phyloP scores from a whole-genome alignment of 768 basidiomycete genomes.

The Cystofilobasidium macerans region DNA sequence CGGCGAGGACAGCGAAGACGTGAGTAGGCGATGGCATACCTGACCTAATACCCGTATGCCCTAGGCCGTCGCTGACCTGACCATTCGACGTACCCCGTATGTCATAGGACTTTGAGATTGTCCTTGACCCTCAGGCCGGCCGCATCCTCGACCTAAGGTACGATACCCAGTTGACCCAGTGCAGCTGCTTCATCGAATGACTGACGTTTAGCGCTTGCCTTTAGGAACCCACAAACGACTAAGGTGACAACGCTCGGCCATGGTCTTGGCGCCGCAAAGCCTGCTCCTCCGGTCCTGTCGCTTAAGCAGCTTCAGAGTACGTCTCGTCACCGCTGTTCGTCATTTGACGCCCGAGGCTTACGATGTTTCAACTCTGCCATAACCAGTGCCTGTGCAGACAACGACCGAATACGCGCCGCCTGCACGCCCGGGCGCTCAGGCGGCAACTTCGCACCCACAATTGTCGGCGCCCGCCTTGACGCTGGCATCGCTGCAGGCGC shows the following conservation, averaged over 20 bases:
- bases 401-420: conserved; percentile 37
- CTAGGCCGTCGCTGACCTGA: neutral
- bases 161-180: conserved; percentile 1
- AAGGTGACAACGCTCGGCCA: conserved; percentile 23
- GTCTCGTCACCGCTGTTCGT: neutral
- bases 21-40: too few relatives aligned
- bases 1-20: conserved; percentile 42
- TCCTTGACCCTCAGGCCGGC: conserved; percentile 60
- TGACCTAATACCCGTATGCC: too few relatives aligned
- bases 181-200: neutral
- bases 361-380: neutral
- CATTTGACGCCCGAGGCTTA: neutral
- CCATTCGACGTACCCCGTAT: neutral
- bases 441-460: conserved; percentile 27
- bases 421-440: conserved; percentile 28
- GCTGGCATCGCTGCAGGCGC: too few relatives aligned
- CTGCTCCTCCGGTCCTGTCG: conserved; percentile 1
- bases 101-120: conserved; percentile 71
- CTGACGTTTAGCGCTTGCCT: neutral
- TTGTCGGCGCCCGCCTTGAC: conserved; percentile 14
- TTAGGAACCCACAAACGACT: conserved; percentile 5
- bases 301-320: conserved; percentile 6
- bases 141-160: conserved; percentile 36
- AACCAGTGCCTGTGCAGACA: conserved; percentile 26
- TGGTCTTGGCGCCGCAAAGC: conserved; percentile 21